phyloP scores from a whole-genome alignment of 805 yeast genomes.

The Clavispora carvajalis region DNA sequence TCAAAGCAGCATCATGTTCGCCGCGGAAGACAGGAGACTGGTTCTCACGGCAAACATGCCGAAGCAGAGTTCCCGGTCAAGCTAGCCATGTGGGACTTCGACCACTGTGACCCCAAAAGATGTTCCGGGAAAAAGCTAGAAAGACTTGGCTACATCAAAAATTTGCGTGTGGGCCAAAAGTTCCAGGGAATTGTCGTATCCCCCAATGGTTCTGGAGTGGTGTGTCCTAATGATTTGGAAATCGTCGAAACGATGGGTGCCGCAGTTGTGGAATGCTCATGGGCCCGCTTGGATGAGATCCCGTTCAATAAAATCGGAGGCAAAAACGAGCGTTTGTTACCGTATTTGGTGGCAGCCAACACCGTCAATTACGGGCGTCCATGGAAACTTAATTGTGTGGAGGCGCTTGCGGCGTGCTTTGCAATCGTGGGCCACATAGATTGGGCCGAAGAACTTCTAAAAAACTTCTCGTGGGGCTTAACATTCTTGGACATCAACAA shows the following conservation, averaged over 20 bases:
- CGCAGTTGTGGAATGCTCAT: conserved; percentile 98
- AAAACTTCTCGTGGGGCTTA: conserved; percentile 91
- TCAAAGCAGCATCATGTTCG: conserved; percentile 48
- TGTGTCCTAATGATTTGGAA: conserved; percentile 79
- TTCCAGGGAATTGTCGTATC: conserved; percentile 87
- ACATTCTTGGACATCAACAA: conserved; percentile 77
- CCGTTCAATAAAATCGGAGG: conserved; percentile 94
- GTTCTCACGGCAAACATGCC: conserved; percentile 17
- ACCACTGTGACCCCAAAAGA: conserved; percentile 96
- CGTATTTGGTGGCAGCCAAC: conserved; percentile 92
- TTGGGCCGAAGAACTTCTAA: conserved; percentile 76
- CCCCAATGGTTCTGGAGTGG: conserved; percentile 86
- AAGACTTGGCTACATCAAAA: conserved; percentile 75
- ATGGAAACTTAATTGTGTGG: conserved; percentile 93
- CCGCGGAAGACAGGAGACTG: conserved; percentile 30
- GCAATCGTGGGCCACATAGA: conserved; percentile 88
- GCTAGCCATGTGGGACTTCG: conserved; percentile 98
- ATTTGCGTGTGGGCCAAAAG: conserved; percentile 86
- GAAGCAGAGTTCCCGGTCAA: conserved; percentile 63
- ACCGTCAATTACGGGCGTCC: conserved; percentile 97
- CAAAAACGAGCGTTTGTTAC: conserved; percentile 75
- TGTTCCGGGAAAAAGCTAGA: conserved; percentile 95
- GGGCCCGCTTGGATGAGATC: conserved; percentile 98
- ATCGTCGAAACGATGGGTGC: conserved; percentile 79
- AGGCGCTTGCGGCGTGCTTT: conserved; percentile 94